Evolutionary conservation across 306 rosid species (phyloP).

Genomic region (Casuarina cunninghamiana): DNA sequence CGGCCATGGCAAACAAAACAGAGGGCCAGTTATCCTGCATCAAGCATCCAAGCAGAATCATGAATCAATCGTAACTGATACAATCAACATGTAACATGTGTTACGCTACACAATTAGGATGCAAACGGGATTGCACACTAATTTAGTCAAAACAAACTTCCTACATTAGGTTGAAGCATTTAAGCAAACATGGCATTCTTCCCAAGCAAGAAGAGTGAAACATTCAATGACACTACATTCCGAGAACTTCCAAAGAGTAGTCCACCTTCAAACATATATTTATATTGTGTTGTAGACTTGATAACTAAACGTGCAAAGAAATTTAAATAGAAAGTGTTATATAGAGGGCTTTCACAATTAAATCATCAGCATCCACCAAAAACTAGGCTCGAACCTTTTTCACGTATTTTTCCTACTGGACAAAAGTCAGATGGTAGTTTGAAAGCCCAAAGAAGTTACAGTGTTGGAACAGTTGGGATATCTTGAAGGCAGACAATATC

Average conservation of each 20-base stretch:
- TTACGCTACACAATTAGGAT: background rate
- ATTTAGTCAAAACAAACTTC: background rate
- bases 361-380: background rate
- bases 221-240: too few relatives aligned
- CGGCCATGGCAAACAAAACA: slow-evolving; percentile 80
- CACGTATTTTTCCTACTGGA: too few relatives aligned
- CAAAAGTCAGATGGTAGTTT: too few relatives aligned
- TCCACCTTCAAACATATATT: background rate
- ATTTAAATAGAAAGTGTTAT: background rate
- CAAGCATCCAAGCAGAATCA: slow-evolving; percentile 19
- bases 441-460: too few relatives aligned
- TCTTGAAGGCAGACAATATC: too few relatives aligned
- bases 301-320: background rate
- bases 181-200: too few relatives aligned
- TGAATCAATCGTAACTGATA: slow-evolving; percentile 8
- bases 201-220: too few relatives aligned
- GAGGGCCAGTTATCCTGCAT: slow-evolving; percentile 84
- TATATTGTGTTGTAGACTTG: background rate
- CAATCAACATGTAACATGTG: background rate
- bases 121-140: background rate
- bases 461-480: too few relatives aligned
- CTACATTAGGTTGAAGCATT: too few relatives aligned
- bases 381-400: background rate
- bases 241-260: too few relatives aligned
- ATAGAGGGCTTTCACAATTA: background rate